Conservation (phyloP, 805 yeast species). For the Candida pini region DNA sequence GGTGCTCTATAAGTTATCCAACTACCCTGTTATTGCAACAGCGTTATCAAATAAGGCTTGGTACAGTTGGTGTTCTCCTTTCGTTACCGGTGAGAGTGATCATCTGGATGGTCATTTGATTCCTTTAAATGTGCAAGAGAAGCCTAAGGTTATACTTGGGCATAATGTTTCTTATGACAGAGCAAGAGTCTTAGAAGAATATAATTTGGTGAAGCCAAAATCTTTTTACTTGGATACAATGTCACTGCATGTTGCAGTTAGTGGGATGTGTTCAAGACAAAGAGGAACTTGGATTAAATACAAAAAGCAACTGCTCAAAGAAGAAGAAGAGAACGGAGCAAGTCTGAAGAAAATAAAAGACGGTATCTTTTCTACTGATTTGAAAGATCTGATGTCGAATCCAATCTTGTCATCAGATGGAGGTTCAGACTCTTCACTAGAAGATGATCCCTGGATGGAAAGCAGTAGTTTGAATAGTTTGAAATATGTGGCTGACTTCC, state of each 20-base stretch:
- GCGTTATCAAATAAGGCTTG: conserved; percentile 76
- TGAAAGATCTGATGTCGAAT: conserved; percentile 23
- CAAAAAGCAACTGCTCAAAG: conserved; percentile 35
- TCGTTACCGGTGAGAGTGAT: conserved; percentile 50
- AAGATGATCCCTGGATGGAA: conserved; percentile 83
- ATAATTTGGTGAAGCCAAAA: conserved; percentile 56
- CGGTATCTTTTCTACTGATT: conserved; percentile 18
- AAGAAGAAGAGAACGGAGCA: conserved; percentile 14
- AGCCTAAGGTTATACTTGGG: conserved; percentile 67
- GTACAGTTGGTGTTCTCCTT: conserved; percentile 95
- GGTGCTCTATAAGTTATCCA: conserved; percentile 67
- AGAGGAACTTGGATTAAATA: conserved; percentile 70
- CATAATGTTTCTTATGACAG: conserved; percentile 91
- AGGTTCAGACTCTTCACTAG: conserved; percentile 22
- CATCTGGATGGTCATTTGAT: conserved; percentile 55
- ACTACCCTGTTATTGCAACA: conserved; percentile 74
- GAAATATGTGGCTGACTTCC: conserved; percentile 71
- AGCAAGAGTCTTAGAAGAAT: conserved; percentile 81
- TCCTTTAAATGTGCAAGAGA: conserved; percentile 55
- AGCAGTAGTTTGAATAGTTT: conserved; percentile 75
- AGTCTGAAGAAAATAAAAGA: conserved; percentile 15
- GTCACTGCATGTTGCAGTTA: conserved; percentile 85
- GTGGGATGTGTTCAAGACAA: conserved; percentile 92
- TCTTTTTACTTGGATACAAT: conserved; percentile 86
- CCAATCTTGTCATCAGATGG: conserved; percentile 28